Evolutionary conservation across 2,329 filamentous ascomycete species (phyloP), one percentile per base, ranked within the genome.

Genomic region (Sphaerulina musiva): DNA sequence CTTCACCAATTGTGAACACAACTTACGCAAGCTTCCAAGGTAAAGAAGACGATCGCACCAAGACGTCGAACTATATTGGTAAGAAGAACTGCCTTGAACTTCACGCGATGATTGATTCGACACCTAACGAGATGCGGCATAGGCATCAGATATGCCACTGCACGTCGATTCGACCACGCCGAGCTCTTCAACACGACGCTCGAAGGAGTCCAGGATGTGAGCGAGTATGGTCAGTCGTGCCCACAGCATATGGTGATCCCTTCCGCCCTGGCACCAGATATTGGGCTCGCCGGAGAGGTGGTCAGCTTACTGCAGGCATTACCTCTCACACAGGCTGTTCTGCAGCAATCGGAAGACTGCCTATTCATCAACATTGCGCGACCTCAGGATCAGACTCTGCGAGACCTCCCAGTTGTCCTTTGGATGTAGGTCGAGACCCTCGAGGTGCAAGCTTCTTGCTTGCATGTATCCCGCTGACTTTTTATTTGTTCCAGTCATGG

Each of bases 281-380:
- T 56, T 29, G 44, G 46, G 26, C 23, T 40, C 6, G 20, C 32
- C 2, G 54, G 54, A 32, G 31, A 56, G 40, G 54, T 47, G 6
- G 17, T 51, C 40, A 53, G 50, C 17, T 44, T 53, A 4, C 34
- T 56, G 26, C 47, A 58, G 39, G 53, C 49, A 43, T 38, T 54
- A 10, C 56, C 53, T 4, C 47, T 56, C 26, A 26, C 48, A 10
- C 53, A 56, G 34, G 36, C 41, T 40, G 41, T 32, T 5, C 26
- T 39, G 2, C 26, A 46, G 41, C 54, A 56, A 40, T 58, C 53
- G 5, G 81, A 84, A 61, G 77, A 83, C 59, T 84, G 81, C 55
- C 71, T 84, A 2, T 80, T 77, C 34, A 69, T 84, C 55, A 84
- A 83, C 58, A 73, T 85, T 9, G 48, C 50, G 34, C 46, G 53